phyloP scores from a whole-genome alignment of 352 stramenopile species.

The Globisporangium acanthophoron region DNA sequence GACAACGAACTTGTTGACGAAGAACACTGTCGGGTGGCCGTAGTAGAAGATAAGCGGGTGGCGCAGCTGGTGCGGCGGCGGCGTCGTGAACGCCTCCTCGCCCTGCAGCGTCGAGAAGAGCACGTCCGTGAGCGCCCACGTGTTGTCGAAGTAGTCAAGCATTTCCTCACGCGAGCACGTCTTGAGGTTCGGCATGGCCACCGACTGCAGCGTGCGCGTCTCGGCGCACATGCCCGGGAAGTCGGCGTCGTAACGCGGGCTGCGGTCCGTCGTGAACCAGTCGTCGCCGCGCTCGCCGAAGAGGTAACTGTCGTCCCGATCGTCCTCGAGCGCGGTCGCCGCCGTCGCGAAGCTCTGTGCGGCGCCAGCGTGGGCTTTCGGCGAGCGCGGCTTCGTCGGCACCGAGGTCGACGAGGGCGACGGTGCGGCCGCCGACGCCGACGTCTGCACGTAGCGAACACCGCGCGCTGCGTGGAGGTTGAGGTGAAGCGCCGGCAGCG shows the following conservation, averaged over 20 bases:
- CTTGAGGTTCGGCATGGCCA: conserved; percentile 82
- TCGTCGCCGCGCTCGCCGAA: conserved; percentile 52
- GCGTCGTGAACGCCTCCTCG: conserved; percentile 86
- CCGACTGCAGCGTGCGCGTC: conserved; percentile 40
- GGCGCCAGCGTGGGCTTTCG: conserved; percentile 7
- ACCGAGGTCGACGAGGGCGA: neutral
- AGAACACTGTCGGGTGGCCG: conserved; percentile 94
- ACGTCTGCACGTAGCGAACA: conserved; percentile 13
- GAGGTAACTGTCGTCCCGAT: conserved; percentile 50
- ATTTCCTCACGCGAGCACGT: conserved; percentile 80
- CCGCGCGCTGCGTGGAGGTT: conserved; percentile 1
- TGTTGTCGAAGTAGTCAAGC: conserved; percentile 95
- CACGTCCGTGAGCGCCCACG: conserved; percentile 92
- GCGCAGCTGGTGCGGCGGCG: conserved; percentile 90
- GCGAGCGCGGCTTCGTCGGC: conserved; percentile 5
- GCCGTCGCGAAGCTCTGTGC: conserved; percentile 14
- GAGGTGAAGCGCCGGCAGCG: conserved; percentile 5
- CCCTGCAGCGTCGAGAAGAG: conserved; percentile 91
- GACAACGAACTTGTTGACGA: conserved; percentile 96
- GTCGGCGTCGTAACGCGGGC: conserved; percentile 41
- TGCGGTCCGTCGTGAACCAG: conserved; percentile 69
- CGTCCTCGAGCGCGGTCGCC: conserved; percentile 22
- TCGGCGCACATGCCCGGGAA: conserved; percentile 49
- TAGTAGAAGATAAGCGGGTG: conserved; percentile 99
- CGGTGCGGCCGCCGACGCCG: neutral